Evolutionary conservation across 2,329 filamentous ascomycete genomes (phyloP).

Genomic region (Phyllosticta citrichinensis): DNA sequence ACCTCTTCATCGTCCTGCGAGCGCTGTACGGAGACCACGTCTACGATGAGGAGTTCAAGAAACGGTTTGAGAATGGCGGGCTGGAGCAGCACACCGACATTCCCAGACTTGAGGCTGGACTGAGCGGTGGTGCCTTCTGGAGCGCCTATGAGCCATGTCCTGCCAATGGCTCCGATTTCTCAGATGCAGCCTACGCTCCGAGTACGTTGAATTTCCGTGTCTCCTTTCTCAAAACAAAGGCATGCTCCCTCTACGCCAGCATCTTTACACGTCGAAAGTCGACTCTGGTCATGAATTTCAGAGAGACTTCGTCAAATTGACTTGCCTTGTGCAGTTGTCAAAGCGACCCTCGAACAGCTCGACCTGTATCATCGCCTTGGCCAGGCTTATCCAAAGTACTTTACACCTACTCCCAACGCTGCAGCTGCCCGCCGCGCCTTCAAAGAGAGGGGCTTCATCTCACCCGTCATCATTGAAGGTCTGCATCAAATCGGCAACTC

Average conservation of each 20-base stretch:
- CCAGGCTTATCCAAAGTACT: slow-evolving; percentile 54
- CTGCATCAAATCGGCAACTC: slow-evolving; percentile 91
- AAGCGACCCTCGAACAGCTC: slow-evolving; percentile 62
- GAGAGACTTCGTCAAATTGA: neutral
- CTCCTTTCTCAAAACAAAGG: neutral
- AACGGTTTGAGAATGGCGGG: slow-evolving; percentile 61
- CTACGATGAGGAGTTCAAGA: slow-evolving; percentile 61
- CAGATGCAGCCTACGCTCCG: slow-evolving; percentile 57
- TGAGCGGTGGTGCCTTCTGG: slow-evolving; percentile 85
- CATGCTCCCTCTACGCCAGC: neutral
- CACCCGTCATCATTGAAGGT: slow-evolving; percentile 46
- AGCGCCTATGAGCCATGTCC: slow-evolving; percentile 77
- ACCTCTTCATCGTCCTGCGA: slow-evolving; percentile 68
- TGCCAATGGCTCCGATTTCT: slow-evolving; percentile 59
- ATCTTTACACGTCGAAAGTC: neutral
- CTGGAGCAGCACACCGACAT: slow-evolving; percentile 68
- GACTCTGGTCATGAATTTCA: neutral
- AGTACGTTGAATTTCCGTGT: slow-evolving; percentile 37
- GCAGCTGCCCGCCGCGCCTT: slow-evolving; percentile 50
- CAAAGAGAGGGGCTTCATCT: slow-evolving; percentile 22
- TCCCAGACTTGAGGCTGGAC: slow-evolving; percentile 59
- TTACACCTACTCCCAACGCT: slow-evolving; percentile 54
- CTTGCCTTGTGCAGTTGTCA: slow-evolving; percentile 41
- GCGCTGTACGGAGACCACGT: slow-evolving; percentile 64
- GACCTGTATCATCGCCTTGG: slow-evolving; percentile 60